Evolutionary conservation across 116 monocot species (phyloP), one percentile per base, ranked within the genome.

Genomic region (Cymodocea nodosa): DNA sequence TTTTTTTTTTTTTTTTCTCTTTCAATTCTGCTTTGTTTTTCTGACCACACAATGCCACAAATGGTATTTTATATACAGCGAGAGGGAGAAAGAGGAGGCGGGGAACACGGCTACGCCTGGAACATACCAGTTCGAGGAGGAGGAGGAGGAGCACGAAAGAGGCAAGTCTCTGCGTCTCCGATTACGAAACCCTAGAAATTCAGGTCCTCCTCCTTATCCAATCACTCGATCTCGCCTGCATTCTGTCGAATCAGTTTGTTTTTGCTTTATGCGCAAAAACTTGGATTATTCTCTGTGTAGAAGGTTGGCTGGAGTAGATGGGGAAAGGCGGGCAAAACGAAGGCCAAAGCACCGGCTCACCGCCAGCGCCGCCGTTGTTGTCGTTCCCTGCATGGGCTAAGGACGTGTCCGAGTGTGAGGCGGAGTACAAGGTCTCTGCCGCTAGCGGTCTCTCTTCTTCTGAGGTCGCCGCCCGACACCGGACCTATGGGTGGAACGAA

Each of bases 311-410:
- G 30, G 30, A 30, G 30, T 8, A 16, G 60, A 74, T 74, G 74
- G 74, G 68, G 40, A 74, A 74, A 56, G 74, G 74, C 16, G 68
- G 60, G 0, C 67, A 74, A 37, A 53, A 68, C 54, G 60, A 52
- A 35, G 37, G 60, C 36, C 44, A 39, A 6, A 24, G 17, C 23
- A 36, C 23, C 49, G 37, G 59, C 10, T 50, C 49, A 11, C 23
- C 9, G 18, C 48, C 63, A 19, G 15, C 22, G 40, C n/a, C 15
- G 49, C 23, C 64, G 35, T 5, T 10, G 52, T 20, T 37, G 5
- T 89, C 30, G 30, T 30, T 92, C 71, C 89, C 98, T 5, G 86
- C 89, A 1, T 98, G 98, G 98, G 86, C 98, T 34, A 75, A 82
- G 23, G 79, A 68, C n/a, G 65, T 76, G 2, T 11, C 50, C 3